phyloP scores from a whole-genome alignment of 2,329 filamentous ascomycete species.

The Apiospora marii region DNA sequence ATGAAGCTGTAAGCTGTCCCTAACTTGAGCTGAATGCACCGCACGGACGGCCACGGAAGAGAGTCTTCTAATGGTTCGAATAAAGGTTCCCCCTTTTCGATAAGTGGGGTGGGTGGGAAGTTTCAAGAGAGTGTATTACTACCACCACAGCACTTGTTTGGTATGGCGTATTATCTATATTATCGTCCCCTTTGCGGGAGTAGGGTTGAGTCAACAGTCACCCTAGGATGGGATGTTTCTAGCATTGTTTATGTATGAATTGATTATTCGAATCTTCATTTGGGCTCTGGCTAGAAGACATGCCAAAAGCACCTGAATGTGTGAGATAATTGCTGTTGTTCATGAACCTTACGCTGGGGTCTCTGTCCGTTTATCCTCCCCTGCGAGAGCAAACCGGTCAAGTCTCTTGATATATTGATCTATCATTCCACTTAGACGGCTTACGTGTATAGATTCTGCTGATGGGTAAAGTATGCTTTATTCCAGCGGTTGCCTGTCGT shows the following conservation, averaged over 20 bases:
- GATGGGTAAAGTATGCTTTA: too few relatives aligned
- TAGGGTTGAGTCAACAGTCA: neutral
- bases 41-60: neutral
- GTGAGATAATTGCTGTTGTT: neutral
- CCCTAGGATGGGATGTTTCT: neutral
- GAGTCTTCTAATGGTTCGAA: neutral
- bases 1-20: conserved; percentile 82
- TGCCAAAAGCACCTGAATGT: too few relatives aligned
- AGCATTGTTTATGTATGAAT: conserved; percentile 3
- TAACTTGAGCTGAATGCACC: neutral
- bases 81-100: neutral
- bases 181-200: conserved; percentile 13
- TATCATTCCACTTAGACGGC: too few relatives aligned
- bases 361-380: too few relatives aligned
- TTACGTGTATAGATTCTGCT: too few relatives aligned
- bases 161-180: neutral
- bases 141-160: neutral
- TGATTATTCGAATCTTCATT: neutral
- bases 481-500: too few relatives aligned
- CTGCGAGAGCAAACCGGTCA: too few relatives aligned
- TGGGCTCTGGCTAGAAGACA: too few relatives aligned
- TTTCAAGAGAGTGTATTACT: neutral
- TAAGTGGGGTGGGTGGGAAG: neutral
- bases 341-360: neutral
- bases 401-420: too few relatives aligned